These are phyloP conservation scores for Diaporthe vexans DNA, from an alignment of 2,329 filamentous ascomycete species.

Conservation along the genomic window DNA sequence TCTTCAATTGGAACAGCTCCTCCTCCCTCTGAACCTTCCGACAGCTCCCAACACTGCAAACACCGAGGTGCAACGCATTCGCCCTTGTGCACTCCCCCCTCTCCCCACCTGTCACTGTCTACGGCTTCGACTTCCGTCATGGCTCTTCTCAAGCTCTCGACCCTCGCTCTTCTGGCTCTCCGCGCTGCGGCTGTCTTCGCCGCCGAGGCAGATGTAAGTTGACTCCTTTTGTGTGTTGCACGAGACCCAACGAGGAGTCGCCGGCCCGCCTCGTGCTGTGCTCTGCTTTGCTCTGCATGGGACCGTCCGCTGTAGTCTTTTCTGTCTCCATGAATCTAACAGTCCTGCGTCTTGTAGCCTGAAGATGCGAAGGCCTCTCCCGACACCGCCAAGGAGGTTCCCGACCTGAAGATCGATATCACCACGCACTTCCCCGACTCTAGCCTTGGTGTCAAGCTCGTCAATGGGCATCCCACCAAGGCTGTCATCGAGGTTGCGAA, in stretches of 20 bases:
- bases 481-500: slow-evolving; percentile 88
- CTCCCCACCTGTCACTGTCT: slow-evolving; percentile 36
- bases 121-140: slow-evolving; percentile 62
- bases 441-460: slow-evolving; percentile 93
- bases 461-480: slow-evolving; percentile 91
- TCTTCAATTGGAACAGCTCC: slow-evolving; percentile 41
- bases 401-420: slow-evolving; percentile 74
- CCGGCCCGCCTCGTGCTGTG: neutral
- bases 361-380: slow-evolving; percentile 45
- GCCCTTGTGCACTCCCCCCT: slow-evolving; percentile 34
- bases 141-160: slow-evolving; percentile 80
- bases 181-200: slow-evolving; percentile 76
- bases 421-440: slow-evolving; percentile 74
- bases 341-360: slow-evolving; percentile 40
- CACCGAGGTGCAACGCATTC: slow-evolving; percentile 39
- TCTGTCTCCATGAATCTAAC: slow-evolving; percentile 12
- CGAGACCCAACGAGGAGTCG: neutral
- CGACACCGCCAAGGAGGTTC: slow-evolving; percentile 44
- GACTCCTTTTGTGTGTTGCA: slow-evolving; percentile 45
- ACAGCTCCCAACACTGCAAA: slow-evolving; percentile 27
- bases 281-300: slow-evolving; percentile 1
- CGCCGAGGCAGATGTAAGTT: slow-evolving; percentile 69
- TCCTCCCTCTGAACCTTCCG: slow-evolving; percentile 34
- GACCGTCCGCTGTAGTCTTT: neutral
- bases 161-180: slow-evolving; percentile 79